A percentile compares a stretch with the other conserved stretches of the same genome.
Conservation (phyloP, 495 filamentous ascomycete genomes). For the Xylaria palmicola region DNA sequence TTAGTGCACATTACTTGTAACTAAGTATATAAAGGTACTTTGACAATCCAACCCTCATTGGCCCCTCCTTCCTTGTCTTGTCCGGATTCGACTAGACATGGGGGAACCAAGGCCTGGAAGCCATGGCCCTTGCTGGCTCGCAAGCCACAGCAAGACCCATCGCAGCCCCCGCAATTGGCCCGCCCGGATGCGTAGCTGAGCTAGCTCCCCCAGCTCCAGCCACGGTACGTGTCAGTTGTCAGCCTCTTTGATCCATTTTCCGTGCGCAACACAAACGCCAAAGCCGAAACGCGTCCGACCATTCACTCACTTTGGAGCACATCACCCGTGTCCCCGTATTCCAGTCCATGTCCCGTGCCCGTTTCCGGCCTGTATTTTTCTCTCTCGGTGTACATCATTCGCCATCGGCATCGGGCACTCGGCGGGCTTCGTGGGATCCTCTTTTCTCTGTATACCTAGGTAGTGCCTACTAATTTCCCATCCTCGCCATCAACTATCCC, state of each 20-base stretch:
- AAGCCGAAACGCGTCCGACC: constrained; percentile 13
- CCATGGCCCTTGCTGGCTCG: not conserved
- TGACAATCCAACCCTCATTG: constrained; percentile 11
- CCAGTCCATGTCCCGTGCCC: not conserved
- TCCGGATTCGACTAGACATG: constrained; percentile 5
- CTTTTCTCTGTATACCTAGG: not conserved
- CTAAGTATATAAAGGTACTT: too few species aligned
- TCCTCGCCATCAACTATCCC: not conserved
- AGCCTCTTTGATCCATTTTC: not conserved
- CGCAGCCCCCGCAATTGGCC: too few species aligned
- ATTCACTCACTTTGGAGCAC: constrained; percentile 3
- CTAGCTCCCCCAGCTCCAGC: too few species aligned
- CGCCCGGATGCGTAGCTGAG: too few species aligned
- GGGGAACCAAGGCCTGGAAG: too few species aligned
- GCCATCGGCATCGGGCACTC: not conserved
- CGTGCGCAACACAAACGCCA: constrained; percentile 7
- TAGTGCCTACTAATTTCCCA: not conserved
- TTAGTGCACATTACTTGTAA: too few species aligned
- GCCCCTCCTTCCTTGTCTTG: constrained; percentile 11
- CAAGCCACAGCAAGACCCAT: constrained; percentile 9
- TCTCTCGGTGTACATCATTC: constrained; percentile 1
- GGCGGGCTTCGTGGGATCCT: not conserved
- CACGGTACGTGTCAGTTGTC: constrained; percentile 7
- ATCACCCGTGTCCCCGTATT: not conserved
- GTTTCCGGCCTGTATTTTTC: not conserved